Evolutionary conservation across 2,329 filamentous ascomycete species (phyloP).

Genomic region (Sclerotinia nivalis): DNA sequence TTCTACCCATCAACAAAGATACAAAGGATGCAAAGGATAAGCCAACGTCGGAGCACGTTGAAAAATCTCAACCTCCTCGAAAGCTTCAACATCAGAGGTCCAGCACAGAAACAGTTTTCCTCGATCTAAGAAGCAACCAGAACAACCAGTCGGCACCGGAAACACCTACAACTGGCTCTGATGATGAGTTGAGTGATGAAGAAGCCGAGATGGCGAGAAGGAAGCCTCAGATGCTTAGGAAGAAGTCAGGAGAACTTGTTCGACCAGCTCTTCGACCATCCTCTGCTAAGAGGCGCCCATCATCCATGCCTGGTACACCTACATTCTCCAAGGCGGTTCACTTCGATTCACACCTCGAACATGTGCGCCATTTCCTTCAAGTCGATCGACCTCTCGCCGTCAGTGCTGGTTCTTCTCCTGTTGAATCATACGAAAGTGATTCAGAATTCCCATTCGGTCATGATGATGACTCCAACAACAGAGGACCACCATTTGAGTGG

Average conservation of each 20-base stretch:
- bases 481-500: constrained; percentile 68
- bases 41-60: constrained; percentile 27
- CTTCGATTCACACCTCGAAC: constrained; percentile 94
- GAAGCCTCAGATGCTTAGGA: constrained; percentile 92
- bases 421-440: constrained; percentile 84
- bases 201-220: constrained; percentile 56
- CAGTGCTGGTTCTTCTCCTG: constrained; percentile 88
- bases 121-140: constrained; percentile 38
- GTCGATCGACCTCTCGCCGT: constrained; percentile 94
- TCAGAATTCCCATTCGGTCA: constrained; percentile 79
- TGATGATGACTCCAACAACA: constrained; percentile 46
- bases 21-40: constrained; percentile 40
- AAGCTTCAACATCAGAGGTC: constrained; percentile 40
- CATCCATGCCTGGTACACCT: constrained; percentile 95
- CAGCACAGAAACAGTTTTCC: constrained; percentile 50
- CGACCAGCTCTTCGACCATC: constrained; percentile 83
- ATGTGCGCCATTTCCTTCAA: constrained; percentile 93
- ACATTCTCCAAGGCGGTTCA: constrained; percentile 97
- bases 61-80: constrained; percentile 27
- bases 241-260: constrained; percentile 97
- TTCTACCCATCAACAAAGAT: constrained; percentile 42
- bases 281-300: constrained; percentile 74
- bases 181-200: constrained; percentile 56
- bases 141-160: constrained; percentile 45
- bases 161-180: constrained; percentile 54